Evolutionary conservation across 2,329 filamentous ascomycete genomes (phyloP), one percentile per base, ranked within the genome.

Genomic region (Blastomyces gilchristii): DNA sequence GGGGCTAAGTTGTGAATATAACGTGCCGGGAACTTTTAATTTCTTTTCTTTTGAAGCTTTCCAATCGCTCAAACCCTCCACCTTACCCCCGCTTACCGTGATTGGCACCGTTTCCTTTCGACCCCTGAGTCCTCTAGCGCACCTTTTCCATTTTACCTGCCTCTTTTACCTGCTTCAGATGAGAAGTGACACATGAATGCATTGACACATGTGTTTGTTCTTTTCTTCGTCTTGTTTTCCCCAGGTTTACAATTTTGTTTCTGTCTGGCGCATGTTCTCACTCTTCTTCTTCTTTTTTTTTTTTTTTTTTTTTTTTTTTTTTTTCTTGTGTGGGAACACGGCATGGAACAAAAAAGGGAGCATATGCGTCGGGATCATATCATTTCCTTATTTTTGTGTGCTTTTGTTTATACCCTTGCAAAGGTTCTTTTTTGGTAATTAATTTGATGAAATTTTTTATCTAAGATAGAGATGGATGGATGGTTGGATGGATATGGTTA

Each of bases 1-100:
- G 62, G 65, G 22, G 28, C 65, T 37, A 67, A 67, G 59, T 63
- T 67, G 54, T 67, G 60, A 64, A 54, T 7, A 39, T 39, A 39
- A 39, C 37, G 37, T 39, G 37, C 37, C 41, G 18, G 14, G 18
- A 16, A 7, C 6, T 6, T 45, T 16, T 22, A 22, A 22, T 16
- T 43, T 43, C 14, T 18, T 6, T 12, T 12, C 1, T 39, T 2
- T 12, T 11, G 37, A 39, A 39, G 3, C 37, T 39, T 39, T 2
- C 41, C 41, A 6, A 18, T 18, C 41, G 12, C 41, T 7, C 41
- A 12, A 16, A 16, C 14, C 41, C 41, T 45, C 41, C 41, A 56
- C 12, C n/a, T 16, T n/a, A 14, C 9, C 47, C 8, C 25, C 11
- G 12, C 2, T 52, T 14, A 4, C 49, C 3, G 3, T 52, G 49